Evolutionary conservation across 1,139 yeast species (phyloP).

Genomic region (Insectozyma bohioensis): DNA sequence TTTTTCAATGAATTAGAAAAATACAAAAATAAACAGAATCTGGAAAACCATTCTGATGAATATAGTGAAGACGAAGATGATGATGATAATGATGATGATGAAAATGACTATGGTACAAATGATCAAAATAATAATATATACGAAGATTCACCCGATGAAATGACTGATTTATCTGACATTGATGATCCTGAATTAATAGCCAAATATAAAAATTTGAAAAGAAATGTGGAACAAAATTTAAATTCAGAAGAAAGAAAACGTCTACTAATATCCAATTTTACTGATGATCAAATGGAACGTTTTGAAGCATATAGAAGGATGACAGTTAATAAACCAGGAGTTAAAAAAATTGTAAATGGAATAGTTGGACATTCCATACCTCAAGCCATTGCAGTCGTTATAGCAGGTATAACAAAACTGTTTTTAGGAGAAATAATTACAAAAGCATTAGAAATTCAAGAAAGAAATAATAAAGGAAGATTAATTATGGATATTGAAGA

Average conservation of each 20-base stretch:
- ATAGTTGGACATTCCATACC: conserved; percentile 83
- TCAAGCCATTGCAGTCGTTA: conserved; percentile 74
- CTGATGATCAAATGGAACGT: conserved; percentile 81
- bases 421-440: conserved; percentile 88
- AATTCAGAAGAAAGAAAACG: conserved; percentile 57
- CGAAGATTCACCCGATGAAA: conserved; percentile 11
- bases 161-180: conserved; percentile 31
- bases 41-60: no score
- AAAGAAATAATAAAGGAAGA: conserved; percentile 49
- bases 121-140: conserved; percentile 14
- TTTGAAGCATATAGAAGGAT: conserved; percentile 88
- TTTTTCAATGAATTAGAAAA: conserved; percentile 32
- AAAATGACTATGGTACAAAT: conserved; percentile 25
- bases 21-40: conserved; percentile 10
- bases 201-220: conserved; percentile 29
- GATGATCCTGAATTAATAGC: conserved; percentile 38
- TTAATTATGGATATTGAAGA: conserved; percentile 36
- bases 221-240: conserved; percentile 22
- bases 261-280: conserved; percentile 68
- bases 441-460: conserved; percentile 68
- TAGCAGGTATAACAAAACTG: conserved; percentile 87
- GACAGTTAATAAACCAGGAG: conserved; percentile 74
- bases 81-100: conserved; percentile 19
- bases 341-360: conserved; percentile 77
- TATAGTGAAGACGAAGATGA: conserved; percentile 8